These are phyloP conservation scores for Geotrichum macrosporum DNA, from an alignment of 1,139 yeast genomes.

Conservation along the genomic window DNA sequence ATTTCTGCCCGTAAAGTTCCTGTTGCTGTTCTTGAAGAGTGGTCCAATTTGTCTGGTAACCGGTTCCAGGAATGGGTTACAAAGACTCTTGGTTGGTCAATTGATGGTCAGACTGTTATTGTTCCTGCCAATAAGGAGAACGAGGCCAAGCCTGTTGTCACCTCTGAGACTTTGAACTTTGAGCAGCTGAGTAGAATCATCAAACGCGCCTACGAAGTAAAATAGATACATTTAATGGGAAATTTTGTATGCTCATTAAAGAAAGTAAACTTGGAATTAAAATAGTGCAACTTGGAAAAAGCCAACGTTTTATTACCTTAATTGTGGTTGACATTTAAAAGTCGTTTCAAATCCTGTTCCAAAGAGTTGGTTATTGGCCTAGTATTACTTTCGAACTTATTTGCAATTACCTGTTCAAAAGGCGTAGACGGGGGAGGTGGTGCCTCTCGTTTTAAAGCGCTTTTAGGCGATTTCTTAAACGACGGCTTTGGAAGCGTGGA, in stretches of 20 bases:
- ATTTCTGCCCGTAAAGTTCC: slow-evolving; percentile 34
- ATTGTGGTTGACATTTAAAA: neutral
- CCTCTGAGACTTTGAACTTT: slow-evolving; percentile 35
- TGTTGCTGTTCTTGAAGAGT: slow-evolving; percentile 34
- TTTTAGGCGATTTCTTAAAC: slow-evolving; percentile 23
- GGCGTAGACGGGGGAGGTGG: neutral
- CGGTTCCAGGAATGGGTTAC: slow-evolving; percentile 36
- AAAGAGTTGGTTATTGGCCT: neutral
- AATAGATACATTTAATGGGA: slow-evolving; percentile 6
- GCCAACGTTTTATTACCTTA: neutral
- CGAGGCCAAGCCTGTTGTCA: slow-evolving; percentile 35
- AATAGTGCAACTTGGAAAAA: neutral
- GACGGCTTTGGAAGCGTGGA: slow-evolving; percentile 43
- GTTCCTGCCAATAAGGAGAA: slow-evolving; percentile 36
- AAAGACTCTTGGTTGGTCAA: slow-evolving; percentile 36
- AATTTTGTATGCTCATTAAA: neutral
- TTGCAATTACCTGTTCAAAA: slow-evolving; percentile 5
- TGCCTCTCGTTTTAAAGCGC: neutral
- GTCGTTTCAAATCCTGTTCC: neutral
- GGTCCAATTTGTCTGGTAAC: slow-evolving; percentile 35
- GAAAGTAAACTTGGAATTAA: too few relatives aligned
- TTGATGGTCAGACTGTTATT: slow-evolving; percentile 28
- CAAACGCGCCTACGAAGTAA: slow-evolving; percentile 35
- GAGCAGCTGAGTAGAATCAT: slow-evolving; percentile 38
- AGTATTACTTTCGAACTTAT: neutral